phyloP scores from a whole-genome alignment of 2,329 filamentous ascomycete genomes.

The Dothideomycetes sp. region DNA sequence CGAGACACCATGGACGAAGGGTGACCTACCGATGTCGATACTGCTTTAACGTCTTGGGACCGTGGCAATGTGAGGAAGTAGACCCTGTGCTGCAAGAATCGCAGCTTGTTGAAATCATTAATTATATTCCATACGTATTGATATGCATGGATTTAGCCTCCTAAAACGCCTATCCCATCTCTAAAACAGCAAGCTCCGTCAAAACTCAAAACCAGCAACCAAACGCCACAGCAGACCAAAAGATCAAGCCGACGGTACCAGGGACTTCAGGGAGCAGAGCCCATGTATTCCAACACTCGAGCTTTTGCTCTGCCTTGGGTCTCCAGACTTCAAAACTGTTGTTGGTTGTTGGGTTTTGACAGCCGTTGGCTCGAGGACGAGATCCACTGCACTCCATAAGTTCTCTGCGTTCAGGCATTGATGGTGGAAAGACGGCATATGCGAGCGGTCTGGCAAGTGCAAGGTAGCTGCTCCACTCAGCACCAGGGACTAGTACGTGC shows the following conservation, averaged over 20 bases:
- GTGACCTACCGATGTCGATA: too few species aligned
- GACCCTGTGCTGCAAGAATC: too few species aligned
- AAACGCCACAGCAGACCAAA: conserved; percentile 2
- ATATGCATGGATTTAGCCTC: too few species aligned
- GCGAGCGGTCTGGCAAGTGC: conserved; percentile 37
- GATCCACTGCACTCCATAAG: conserved; percentile 48
- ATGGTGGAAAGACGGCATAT: conserved; percentile 53
- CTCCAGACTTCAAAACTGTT: conserved; percentile 7
- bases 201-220: neutral
- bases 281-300: conserved; percentile 9
- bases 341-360: neutral
- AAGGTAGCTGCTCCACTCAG: conserved; percentile 40
- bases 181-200: too few species aligned
- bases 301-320: conserved; percentile 6
- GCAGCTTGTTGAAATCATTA: too few species aligned
- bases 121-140: too few species aligned
- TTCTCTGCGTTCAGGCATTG: conserved; percentile 48
- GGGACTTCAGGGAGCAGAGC: conserved; percentile 6
- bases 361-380: conserved; percentile 30
- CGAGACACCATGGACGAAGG: too few species aligned
- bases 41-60: too few species aligned
- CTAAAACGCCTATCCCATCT: too few species aligned
- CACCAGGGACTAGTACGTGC: conserved; percentile 50
- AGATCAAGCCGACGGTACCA: neutral
- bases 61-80: too few species aligned